Percentiles rank a stretch among this genome's conserved stretches.
phyloP scores from a whole-genome alignment of 106 monocot species.

The Phalaenopsis equestris region DNA sequence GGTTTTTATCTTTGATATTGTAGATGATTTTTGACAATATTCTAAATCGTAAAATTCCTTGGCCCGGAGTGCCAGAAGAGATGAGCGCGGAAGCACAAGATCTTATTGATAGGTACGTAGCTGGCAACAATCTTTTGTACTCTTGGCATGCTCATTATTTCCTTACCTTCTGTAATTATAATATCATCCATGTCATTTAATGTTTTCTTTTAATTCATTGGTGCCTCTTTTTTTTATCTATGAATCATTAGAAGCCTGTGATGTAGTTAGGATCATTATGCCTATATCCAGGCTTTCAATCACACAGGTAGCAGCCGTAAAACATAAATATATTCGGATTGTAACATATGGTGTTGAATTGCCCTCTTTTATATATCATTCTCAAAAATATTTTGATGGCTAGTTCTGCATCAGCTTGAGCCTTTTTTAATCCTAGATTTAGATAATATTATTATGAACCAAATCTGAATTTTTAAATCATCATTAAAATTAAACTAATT shows the following conservation, averaged over 20 bases:
- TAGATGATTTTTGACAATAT: constrained; percentile 99
- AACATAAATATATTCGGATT: background rate
- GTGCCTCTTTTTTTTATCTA: background rate
- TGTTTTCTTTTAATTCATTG: background rate
- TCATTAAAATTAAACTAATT: too few relatives aligned
- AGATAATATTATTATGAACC: background rate
- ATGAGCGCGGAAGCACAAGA: constrained; percentile 86
- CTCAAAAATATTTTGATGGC: background rate
- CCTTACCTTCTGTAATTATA: background rate
- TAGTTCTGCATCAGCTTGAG: background rate
- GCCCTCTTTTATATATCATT: background rate
- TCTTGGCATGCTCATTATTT: background rate
- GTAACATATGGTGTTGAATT: background rate
- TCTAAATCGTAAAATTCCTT: constrained; percentile 92
- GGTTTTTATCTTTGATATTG: constrained; percentile 12
- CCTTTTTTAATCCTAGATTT: background rate
- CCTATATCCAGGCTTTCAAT: background rate
- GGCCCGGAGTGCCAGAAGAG: constrained; percentile 87
- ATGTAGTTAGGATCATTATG: constrained; percentile 6
- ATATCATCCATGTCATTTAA: background rate
- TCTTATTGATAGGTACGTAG: constrained; percentile 81
- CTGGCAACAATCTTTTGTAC: background rate
- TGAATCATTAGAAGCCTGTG: background rate
- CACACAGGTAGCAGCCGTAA: background rate
- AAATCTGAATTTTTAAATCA: background rate